Conservation (phyloP, 768 basidiomycete genomes). For the Leucogyrophana mollusca region DNA sequence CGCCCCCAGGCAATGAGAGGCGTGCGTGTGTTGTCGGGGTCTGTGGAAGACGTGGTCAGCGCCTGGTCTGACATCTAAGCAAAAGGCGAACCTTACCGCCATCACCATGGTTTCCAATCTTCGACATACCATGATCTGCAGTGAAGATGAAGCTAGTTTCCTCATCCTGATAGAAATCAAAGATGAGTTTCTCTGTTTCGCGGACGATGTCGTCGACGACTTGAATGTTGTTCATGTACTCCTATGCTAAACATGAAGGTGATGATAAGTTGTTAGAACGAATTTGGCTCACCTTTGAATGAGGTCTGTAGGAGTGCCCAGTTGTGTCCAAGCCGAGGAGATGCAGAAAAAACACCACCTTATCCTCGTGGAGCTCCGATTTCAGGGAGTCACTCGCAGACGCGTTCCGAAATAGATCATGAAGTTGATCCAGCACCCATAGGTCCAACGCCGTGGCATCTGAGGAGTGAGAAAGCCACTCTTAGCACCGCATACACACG, state of each 20-base stretch:
- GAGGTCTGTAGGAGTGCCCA: slow-evolving; percentile 82
- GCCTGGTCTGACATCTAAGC: not conserved
- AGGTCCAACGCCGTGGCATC: slow-evolving; percentile 77
- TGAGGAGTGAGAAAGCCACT: slow-evolving; percentile 18
- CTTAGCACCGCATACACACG: not conserved
- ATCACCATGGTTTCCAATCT: slow-evolving; percentile 86
- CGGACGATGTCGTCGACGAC: slow-evolving; percentile 75
- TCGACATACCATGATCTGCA: slow-evolving; percentile 90
- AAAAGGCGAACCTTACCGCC: slow-evolving; percentile 52
- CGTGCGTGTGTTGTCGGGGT: slow-evolving; percentile 86
- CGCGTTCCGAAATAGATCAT: slow-evolving; percentile 59
- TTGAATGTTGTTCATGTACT: slow-evolving; percentile 84
- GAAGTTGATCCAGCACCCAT: slow-evolving; percentile 78
- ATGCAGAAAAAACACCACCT: slow-evolving; percentile 80
- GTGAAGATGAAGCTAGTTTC: slow-evolving; percentile 80
- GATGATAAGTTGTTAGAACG: not conserved
- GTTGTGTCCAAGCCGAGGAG: slow-evolving; percentile 84
- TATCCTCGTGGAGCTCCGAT: slow-evolving; percentile 49
- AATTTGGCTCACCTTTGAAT: slow-evolving; percentile 56
- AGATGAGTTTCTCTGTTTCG: slow-evolving; percentile 59
- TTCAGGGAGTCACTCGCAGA: slow-evolving; percentile 50
- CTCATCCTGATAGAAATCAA: slow-evolving; percentile 63
- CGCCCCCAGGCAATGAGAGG: slow-evolving; percentile 83
- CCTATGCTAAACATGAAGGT: slow-evolving; percentile 36
- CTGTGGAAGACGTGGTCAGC: slow-evolving; percentile 36